Evolutionary conservation across 225 moss, liverwort and hornwort genomes (phyloP).

Genomic region (Polytrichum commune): DNA sequence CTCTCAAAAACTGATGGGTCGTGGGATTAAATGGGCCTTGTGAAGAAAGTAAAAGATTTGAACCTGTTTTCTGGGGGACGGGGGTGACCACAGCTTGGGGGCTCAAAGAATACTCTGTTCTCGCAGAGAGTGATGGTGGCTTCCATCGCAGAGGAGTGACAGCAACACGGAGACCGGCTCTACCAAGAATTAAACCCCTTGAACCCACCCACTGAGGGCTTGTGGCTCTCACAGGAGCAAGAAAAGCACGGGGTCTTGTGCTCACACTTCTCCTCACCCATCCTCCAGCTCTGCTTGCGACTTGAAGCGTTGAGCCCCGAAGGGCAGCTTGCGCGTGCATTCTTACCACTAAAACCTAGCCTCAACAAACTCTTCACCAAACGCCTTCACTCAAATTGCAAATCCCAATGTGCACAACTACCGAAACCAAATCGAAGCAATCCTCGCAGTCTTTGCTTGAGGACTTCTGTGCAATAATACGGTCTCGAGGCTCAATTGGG

Average conservation of each 20-base stretch:
- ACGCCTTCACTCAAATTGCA: no score
- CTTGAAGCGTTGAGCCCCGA: constrained; percentile 36
- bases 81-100: constrained; percentile 75
- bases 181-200: constrained; percentile 8
- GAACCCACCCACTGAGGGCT: neutral
- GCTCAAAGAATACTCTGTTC: constrained; percentile 38
- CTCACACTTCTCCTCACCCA: constrained; percentile 21
- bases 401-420: no score
- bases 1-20: no score
- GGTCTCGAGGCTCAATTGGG: no score
- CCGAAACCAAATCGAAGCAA: no score
- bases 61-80: constrained; percentile 67
- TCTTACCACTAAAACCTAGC: neutral
- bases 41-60: no score
- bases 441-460: no score
- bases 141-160: constrained; percentile 28
- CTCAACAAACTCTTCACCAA: no score
- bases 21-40: no score
- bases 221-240: constrained; percentile 7
- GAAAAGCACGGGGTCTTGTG: constrained; percentile 13
- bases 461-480: no score
- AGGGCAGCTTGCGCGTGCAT: constrained; percentile 56
- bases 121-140: constrained; percentile 22
- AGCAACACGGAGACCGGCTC: constrained; percentile 15
- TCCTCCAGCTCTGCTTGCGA: constrained; percentile 33